Base-by-base conservation (phyloP, 2,329 filamentous ascomycete species). In the Byssochlamys sp. region DNA sequence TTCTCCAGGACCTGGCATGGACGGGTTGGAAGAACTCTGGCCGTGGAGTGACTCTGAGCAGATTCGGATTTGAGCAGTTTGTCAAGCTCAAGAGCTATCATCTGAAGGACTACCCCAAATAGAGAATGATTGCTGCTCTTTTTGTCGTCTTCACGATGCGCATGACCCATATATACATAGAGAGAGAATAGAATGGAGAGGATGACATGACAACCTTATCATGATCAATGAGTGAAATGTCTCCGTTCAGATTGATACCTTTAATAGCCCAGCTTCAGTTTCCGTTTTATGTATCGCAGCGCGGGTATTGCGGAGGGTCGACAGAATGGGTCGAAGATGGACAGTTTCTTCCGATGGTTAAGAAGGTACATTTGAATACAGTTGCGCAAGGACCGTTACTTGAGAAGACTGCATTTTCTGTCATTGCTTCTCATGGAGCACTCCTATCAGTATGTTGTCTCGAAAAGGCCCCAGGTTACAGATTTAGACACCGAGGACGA, bases 11-110 rank as follows among this genome's bases (percentile, higher is more conserved):
- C 73, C 83, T 95, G 64, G 90, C 91, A n/a, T 95, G 90, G 90
- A 94, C 91, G 2, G 92, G 92, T 10, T 96, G 91, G 91, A 97
- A 97, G 79, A 91, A 96, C 72, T 96, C 91, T 60, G 92, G 92
- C 62, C 91, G 89, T 73, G 92, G 92, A 25, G 87, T 91, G 65
- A 96, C 91, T 9, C 77, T 97, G 66, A 94, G 90, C 76, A 86
- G 79, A 66, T 95, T 91, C 68, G 92, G 92, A 10, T 97, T 95
- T 69, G 92, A 96, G 66, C 90, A 95, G 71, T 97, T 96, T 70
- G 87, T 95, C 70, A 95, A 94, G 81, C 81, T 96, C 67, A 96
- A 96, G 85, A 96, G 89, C 79, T 95, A 88, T 73, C 92, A 97
- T 74, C 72, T 96, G 71, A 96, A 96, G 78, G 85, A 95, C 57